Evolutionary conservation across 371 early-diverging fungal species (phyloP).

Genomic region (Mucor lusitanicus): DNA sequence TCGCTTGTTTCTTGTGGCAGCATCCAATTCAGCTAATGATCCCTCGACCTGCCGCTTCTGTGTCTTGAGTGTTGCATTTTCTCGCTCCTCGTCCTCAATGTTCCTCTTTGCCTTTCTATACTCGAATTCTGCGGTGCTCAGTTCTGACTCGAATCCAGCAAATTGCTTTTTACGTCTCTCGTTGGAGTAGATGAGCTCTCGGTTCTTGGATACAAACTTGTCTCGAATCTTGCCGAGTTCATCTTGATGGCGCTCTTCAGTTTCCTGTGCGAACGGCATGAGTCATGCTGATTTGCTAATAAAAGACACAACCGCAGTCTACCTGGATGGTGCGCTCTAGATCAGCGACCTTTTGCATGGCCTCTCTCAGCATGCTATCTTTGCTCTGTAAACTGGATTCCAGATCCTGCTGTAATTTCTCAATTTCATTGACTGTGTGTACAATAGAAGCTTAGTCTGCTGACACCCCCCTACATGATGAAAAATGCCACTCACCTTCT

Average conservation of each 20-base stretch:
- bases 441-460: not conserved
- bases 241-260: conserved; percentile 5
- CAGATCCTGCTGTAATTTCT: conserved; percentile 48
- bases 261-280: not conserved
- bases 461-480: too few relatives aligned
- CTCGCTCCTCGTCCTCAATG: not conserved
- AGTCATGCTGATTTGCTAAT: not conserved
- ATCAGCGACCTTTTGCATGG: conserved; percentile 49
- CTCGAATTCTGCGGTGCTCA: not conserved
- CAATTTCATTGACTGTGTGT: conserved; percentile 54
- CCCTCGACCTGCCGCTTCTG: not conserved
- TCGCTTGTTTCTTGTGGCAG: not conserved
- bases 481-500: conserved; percentile 11
- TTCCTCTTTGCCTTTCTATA: not conserved
- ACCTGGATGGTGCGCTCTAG: conserved; percentile 45
- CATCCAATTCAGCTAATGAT: not conserved
- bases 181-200: conserved; percentile 1
- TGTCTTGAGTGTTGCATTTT: not conserved
- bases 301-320: not conserved
- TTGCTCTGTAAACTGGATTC: conserved; percentile 58
- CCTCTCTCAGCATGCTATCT: conserved; percentile 58
- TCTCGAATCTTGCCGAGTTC: conserved; percentile 4
- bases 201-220: conserved; percentile 5
- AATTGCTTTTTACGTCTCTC: not conserved
- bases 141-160: not conserved